A percentile compares a stretch with the other conserved stretches of the same genome.
phyloP scores from a whole-genome alignment of 2,329 filamentous ascomycete species.

The Trichoderma sp. region DNA sequence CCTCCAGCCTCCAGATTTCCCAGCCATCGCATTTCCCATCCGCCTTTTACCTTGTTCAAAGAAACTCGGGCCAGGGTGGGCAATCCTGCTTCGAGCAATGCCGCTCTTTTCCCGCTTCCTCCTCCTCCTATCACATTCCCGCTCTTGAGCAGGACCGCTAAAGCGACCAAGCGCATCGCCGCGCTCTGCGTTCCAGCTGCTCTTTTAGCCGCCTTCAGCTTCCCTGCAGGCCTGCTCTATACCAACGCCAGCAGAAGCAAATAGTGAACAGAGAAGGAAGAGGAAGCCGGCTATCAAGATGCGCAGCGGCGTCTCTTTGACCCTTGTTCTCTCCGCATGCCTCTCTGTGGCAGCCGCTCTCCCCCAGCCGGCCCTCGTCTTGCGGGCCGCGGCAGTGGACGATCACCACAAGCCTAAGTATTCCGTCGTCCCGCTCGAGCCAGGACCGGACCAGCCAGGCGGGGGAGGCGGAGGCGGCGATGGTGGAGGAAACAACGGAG shows the following conservation, averaged over 20 bases:
- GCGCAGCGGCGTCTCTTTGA: slow-evolving; percentile 37
- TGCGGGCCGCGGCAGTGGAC: slow-evolving; percentile 32
- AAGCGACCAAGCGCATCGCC: slow-evolving; percentile 17
- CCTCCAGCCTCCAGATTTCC: slow-evolving; percentile 29
- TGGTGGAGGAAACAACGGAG: slow-evolving; percentile 25
- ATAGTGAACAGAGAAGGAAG: slow-evolving; percentile 27
- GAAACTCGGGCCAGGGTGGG: slow-evolving; percentile 3
- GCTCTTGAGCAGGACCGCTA: slow-evolving; percentile 3
- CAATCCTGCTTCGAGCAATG: neutral
- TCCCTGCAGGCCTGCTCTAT: slow-evolving; percentile 25
- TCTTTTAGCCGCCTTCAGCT: slow-evolving; percentile 3
- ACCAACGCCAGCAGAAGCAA: neutral
- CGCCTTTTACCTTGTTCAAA: neutral
- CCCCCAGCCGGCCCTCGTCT: slow-evolving; percentile 35
- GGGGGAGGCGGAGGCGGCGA: slow-evolving; percentile 32
- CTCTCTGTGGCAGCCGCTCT: slow-evolving; percentile 37
- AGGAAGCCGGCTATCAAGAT: slow-evolving; percentile 35
- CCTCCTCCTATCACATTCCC: slow-evolving; percentile 26
- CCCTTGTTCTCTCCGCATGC: slow-evolving; percentile 39
- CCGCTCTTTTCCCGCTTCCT: slow-evolving; percentile 16
- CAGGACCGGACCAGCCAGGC: slow-evolving; percentile 24
- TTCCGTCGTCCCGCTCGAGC: slow-evolving; percentile 46
- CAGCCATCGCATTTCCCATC: slow-evolving; percentile 27
- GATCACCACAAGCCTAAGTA: slow-evolving; percentile 40
- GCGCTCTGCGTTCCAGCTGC: slow-evolving; percentile 12